These are phyloP conservation scores for Auricularia cornea DNA, from an alignment of 768 basidiomycete species.

Conservation along the genomic window DNA sequence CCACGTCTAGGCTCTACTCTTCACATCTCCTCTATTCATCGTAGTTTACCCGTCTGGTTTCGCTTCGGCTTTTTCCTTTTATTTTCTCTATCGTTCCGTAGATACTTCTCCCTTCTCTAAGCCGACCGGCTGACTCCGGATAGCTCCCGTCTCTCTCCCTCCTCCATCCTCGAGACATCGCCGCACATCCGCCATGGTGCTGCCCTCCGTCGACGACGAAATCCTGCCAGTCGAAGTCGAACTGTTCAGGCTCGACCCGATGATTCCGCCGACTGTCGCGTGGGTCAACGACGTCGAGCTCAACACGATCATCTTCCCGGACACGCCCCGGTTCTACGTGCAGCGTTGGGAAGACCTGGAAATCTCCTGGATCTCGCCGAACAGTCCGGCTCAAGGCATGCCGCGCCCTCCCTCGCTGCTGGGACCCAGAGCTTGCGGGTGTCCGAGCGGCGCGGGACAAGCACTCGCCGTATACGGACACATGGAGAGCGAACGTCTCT, in stretches of 20 bases:
- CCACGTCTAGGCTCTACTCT: not conserved
- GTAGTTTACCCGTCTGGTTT: not conserved
- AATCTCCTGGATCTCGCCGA: not conserved
- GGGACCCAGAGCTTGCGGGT: not conserved
- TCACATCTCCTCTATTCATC: not conserved
- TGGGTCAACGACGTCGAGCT: not conserved
- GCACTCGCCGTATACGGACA: not conserved
- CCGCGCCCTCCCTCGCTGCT: not conserved
- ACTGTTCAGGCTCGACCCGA: too few relatives aligned
- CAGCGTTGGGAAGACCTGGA: not conserved
- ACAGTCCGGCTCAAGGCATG: not conserved
- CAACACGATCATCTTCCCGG: not conserved
- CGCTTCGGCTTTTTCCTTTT: not conserved
- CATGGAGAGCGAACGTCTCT: not conserved
- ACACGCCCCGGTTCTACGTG: not conserved
- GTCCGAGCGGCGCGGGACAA: not conserved
- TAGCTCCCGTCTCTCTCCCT: too few relatives aligned
- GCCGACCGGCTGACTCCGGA: not conserved
- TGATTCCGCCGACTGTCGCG: not conserved
- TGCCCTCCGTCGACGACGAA: too few relatives aligned
- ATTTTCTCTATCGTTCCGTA: not conserved
- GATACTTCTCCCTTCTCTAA: not conserved
- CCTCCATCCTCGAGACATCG: too few relatives aligned
- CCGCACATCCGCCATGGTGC: too few relatives aligned
- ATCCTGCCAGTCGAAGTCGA: too few relatives aligned